Evolutionary conservation across 306 rosid genomes (phyloP).

Genomic region (Elaeagnus macrophylla): DNA sequence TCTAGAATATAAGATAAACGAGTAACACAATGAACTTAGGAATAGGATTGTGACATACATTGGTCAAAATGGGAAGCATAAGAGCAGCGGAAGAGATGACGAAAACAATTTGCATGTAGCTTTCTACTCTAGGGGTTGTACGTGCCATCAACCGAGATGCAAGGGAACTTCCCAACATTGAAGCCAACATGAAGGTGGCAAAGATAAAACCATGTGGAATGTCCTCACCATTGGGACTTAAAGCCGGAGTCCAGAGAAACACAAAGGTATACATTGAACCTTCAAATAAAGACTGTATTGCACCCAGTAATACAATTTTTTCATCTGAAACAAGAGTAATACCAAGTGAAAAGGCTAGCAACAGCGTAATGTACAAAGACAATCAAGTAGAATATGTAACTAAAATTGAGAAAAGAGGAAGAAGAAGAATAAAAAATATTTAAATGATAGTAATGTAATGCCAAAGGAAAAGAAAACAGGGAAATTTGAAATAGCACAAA

Average conservation of each 20-base stretch:
- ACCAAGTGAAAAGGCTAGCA: slow-evolving; percentile 3
- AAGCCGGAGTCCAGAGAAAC: slow-evolving; percentile 93
- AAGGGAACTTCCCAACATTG: slow-evolving; percentile 95
- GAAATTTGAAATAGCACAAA: no score
- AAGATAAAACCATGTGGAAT: slow-evolving; percentile 91
- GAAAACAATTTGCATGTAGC: slow-evolving; percentile 88
- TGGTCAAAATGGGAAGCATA: slow-evolving; percentile 61
- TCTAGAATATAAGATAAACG: slow-evolving; percentile 6
- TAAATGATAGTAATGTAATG: no score
- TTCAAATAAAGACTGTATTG: slow-evolving; percentile 89
- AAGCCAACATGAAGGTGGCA: slow-evolving; percentile 90
- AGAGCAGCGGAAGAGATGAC: slow-evolving; percentile 53
- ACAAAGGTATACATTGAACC: slow-evolving; percentile 93
- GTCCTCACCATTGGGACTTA: slow-evolving; percentile 88
- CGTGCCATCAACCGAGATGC: slow-evolving; percentile 74
- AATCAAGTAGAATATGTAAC: no score
- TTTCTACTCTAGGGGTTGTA: slow-evolving; percentile 54
- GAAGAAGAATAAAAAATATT: no score
- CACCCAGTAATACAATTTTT: slow-evolving; percentile 78
- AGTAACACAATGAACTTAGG: slow-evolving; percentile 5
- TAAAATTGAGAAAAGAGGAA: no score
- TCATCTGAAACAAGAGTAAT: slow-evolving; percentile 39
- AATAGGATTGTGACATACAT: slow-evolving; percentile 37
- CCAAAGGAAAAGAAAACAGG: no score
- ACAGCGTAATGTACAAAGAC: no score